Evolutionary conservation across 805 yeast species (phyloP).

Genomic region (Candida tammaniensis): DNA sequence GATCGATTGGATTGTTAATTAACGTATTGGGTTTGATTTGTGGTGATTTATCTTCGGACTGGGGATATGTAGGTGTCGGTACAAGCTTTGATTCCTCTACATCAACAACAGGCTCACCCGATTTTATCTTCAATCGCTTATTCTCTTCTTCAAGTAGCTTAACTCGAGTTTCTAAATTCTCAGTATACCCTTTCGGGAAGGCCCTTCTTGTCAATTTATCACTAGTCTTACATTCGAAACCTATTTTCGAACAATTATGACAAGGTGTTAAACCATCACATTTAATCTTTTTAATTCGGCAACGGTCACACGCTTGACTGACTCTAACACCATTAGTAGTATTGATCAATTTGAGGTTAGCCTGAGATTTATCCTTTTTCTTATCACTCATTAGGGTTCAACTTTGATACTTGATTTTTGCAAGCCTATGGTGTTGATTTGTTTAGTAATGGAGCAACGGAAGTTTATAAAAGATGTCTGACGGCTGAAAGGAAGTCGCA

Average conservation of each 20-base stretch:
- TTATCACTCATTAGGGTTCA: neutral
- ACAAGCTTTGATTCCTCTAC: neutral
- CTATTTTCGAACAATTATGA: constrained; percentile 61
- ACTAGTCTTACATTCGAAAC: constrained; percentile 66
- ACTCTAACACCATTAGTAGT: constrained; percentile 48
- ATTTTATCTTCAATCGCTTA: constrained; percentile 33
- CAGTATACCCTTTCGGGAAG: constrained; percentile 80
- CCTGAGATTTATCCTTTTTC: constrained; percentile 9
- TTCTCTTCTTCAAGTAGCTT: constrained; percentile 59
- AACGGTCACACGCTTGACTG: constrained; percentile 80
- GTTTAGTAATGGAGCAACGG: too few relatives aligned
- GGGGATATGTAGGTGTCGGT: neutral
- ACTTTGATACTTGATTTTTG: too few relatives aligned
- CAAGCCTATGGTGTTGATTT: too few relatives aligned
- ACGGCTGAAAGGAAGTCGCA: too few relatives aligned
- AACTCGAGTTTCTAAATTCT: constrained; percentile 63
- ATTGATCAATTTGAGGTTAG: constrained; percentile 35
- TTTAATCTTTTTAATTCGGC: constrained; percentile 71
- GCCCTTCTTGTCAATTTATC: constrained; percentile 75
- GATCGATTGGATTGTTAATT: constrained; percentile 44
- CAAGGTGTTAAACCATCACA: constrained; percentile 77
- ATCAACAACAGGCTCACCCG: constrained; percentile 8
- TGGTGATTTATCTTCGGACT: constrained; percentile 2
- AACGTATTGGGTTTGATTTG: constrained; percentile 4
- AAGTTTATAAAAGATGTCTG: too few relatives aligned